These are phyloP conservation scores for Macadamia integrifolia DNA, from an alignment of 164 flowering plant species.

Conservation along the genomic window DNA sequence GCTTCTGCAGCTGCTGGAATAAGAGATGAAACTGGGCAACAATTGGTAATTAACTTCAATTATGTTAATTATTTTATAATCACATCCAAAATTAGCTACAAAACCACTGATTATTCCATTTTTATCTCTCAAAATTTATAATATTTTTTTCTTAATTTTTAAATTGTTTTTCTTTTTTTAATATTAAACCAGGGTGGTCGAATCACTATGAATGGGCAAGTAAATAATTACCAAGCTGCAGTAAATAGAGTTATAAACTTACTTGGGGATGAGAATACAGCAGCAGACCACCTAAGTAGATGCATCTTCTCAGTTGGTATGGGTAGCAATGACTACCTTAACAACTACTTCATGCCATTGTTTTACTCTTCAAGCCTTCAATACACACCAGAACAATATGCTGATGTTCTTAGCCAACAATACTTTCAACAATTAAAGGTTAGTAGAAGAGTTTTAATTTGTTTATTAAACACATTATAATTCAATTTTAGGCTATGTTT, in stretches of 20 bases:
- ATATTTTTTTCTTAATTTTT: too few relatives aligned
- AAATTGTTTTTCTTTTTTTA: too few relatives aligned
- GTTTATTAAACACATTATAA: neutral
- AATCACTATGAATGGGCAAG: conserved; percentile 50
- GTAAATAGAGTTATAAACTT: conserved; percentile 41
- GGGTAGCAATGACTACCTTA: conserved; percentile 61
- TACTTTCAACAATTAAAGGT: conserved; percentile 51
- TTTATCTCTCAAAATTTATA: neutral
- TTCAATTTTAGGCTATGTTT: neutral
- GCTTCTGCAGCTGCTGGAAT: conserved; percentile 69
- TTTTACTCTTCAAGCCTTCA: conserved; percentile 46
- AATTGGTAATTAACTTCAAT: conserved; percentile 33
- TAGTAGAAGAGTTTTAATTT: neutral
- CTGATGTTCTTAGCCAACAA: conserved; percentile 52
- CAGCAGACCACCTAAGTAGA: conserved; percentile 28
- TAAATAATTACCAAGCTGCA: conserved; percentile 39
- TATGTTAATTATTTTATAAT: too few relatives aligned
- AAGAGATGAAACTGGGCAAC: conserved; percentile 54
- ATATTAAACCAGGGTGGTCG: conserved; percentile 48
- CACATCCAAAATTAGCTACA: too few relatives aligned
- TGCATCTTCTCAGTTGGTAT: conserved; percentile 33
- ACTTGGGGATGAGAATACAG: conserved; percentile 39
- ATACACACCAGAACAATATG: conserved; percentile 61
- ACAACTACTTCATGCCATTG: conserved; percentile 55
- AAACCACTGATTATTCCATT: too few relatives aligned